Conservation (phyloP, 306 rosid species). For the Citrullus mucosospermus region DNA sequence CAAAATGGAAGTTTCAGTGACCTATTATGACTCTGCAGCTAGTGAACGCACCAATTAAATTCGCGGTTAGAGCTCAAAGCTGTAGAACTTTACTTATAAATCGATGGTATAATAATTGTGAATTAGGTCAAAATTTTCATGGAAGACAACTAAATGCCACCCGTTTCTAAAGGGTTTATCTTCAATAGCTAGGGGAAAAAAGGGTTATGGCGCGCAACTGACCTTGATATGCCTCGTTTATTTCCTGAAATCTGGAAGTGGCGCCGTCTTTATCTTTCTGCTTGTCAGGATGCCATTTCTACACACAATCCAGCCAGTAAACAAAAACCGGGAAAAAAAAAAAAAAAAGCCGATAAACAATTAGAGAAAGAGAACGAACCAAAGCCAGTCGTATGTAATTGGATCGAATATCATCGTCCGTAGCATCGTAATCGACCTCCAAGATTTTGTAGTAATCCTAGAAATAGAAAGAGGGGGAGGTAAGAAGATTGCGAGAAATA, state of each 20-base stretch:
- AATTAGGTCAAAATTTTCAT: neutral
- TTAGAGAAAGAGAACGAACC: slow-evolving; percentile 27
- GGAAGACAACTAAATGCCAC: neutral
- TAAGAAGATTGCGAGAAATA: neutral
- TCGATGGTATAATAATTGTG: neutral
- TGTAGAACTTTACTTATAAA: neutral
- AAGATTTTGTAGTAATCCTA: slow-evolving; percentile 88
- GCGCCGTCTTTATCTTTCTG: slow-evolving; percentile 48
- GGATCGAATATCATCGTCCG: slow-evolving; percentile 77
- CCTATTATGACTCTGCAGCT: neutral
- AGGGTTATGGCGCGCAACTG: neutral
- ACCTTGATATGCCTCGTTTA: slow-evolving; percentile 93
- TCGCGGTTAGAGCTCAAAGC: neutral
- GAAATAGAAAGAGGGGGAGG: too few species aligned
- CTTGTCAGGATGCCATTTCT: slow-evolving; percentile 99
- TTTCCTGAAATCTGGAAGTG: slow-evolving; percentile 76
- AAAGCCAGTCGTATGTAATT: slow-evolving; percentile 87
- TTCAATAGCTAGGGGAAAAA: neutral
- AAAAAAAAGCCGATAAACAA: neutral
- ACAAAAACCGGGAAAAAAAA: neutral
- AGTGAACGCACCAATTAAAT: neutral
- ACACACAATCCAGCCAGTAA: slow-evolving; percentile 7
- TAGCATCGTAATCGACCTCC: slow-evolving; percentile 91
- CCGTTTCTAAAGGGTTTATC: neutral
- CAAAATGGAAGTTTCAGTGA: too few species aligned